Percentiles rank a stretch among this genome's conserved stretches.
Evolutionary conservation across 805 yeast species (phyloP).

Genomic region (Debaryomyces castellii): DNA sequence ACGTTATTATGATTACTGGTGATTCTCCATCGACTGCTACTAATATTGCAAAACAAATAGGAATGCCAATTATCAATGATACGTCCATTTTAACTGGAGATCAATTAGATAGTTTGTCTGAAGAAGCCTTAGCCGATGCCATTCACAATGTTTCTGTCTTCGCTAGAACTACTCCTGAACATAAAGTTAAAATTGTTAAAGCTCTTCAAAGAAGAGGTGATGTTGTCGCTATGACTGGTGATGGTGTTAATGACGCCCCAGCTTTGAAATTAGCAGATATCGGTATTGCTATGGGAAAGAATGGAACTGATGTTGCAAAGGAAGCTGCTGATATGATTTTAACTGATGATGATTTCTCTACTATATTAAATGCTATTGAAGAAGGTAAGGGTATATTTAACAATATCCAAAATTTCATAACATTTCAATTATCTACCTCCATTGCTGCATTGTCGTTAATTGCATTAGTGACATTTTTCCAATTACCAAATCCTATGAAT

Average conservation of each 20-base stretch:
- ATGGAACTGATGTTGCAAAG: constrained; percentile 97
- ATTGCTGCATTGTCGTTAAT: constrained; percentile 91
- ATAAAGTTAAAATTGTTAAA: constrained; percentile 83
- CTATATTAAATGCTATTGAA: constrained; percentile 88
- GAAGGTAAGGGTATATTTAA: constrained; percentile 98
- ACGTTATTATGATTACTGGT: constrained; percentile 97
- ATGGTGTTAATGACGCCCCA: constrained; percentile 93
- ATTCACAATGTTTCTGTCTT: constrained; percentile 83
- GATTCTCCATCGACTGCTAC: constrained; percentile 86
- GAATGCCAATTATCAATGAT: constrained; percentile 72
- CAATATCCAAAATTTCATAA: constrained; percentile 90
- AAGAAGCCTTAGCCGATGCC: constrained; percentile 68
- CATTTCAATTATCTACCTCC: constrained; percentile 93
- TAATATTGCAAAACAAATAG: constrained; percentile 84
- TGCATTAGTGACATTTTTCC: constrained; percentile 83
- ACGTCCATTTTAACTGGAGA: constrained; percentile 83
- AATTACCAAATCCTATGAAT: constrained; percentile 89
- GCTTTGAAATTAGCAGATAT: constrained; percentile 94
- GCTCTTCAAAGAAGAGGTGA: constrained; percentile 91
- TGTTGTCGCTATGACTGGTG: constrained; percentile 94
- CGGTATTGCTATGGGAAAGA: constrained; percentile 90
- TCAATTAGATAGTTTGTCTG: constrained; percentile 70
- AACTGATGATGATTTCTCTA: constrained; percentile 95
- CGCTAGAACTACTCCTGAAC: constrained; percentile 95
- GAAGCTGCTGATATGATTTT: constrained; percentile 98